Evolutionary conservation across 192 early-diverging fungal species (phyloP).

Genomic region (Allomyces arbusculus): DNA sequence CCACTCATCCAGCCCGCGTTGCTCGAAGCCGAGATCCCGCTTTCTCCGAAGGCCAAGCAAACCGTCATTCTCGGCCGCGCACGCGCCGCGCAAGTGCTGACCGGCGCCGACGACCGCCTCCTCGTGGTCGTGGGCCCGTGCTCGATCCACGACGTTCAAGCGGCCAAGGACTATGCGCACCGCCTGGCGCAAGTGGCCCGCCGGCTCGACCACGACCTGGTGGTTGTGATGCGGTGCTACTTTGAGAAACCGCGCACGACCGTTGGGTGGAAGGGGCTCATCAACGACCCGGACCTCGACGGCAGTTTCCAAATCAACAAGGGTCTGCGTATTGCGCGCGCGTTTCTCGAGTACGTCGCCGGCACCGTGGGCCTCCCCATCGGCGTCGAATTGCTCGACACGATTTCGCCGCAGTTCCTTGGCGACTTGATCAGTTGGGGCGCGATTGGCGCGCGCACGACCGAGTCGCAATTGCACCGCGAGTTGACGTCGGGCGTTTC

Average conservation of each 20-base stretch:
- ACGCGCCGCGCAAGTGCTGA: slow-evolving; percentile 26
- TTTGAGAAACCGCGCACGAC: slow-evolving; percentile 73
- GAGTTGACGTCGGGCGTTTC: slow-evolving; percentile 66
- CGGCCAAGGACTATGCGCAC: slow-evolving; percentile 56
- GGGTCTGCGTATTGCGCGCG: slow-evolving; percentile 55
- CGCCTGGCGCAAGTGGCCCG: slow-evolving; percentile 36
- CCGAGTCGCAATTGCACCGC: slow-evolving; percentile 65
- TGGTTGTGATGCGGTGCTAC: slow-evolving; percentile 65
- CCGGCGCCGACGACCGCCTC: slow-evolving; percentile 51
- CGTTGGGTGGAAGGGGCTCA: slow-evolving; percentile 87
- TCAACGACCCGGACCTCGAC: slow-evolving; percentile 23
- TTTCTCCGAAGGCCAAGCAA: background rate
- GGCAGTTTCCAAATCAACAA: slow-evolving; percentile 55
- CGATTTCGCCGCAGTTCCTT: slow-evolving; percentile 62
- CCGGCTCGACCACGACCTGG: slow-evolving; percentile 33
- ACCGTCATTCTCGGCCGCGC: background rate
- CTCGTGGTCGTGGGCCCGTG: slow-evolving; percentile 73
- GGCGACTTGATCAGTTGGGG: slow-evolving; percentile 59
- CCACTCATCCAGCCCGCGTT: background rate
- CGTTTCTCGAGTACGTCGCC: slow-evolving; percentile 38
- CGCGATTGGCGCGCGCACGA: slow-evolving; percentile 64
- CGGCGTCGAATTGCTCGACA: slow-evolving; percentile 59
- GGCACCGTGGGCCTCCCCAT: slow-evolving; percentile 51
- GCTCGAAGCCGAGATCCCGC: slow-evolving; percentile 4
- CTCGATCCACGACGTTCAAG: slow-evolving; percentile 61